Percentiles rank a stretch among this genome's conserved stretches.
These are phyloP conservation scores for Corinectria fuckeliana DNA, from an alignment of 2,329 filamentous ascomycete genomes.

Conservation along the genomic window DNA sequence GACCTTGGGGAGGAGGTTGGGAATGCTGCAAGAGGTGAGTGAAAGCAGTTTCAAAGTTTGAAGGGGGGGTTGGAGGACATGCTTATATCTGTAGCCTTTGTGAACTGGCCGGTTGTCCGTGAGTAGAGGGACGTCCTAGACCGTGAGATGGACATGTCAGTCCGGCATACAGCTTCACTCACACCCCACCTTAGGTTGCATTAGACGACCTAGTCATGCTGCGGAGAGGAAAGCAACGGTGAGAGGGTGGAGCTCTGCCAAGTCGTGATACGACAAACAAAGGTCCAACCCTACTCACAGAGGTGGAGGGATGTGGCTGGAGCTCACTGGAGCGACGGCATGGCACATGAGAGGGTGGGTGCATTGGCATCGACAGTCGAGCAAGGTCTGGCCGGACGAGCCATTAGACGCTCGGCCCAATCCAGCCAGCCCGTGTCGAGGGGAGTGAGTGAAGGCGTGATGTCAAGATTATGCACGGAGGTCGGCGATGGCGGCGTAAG, in stretches of 20 bases:
- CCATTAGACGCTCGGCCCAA: slow-evolving; percentile 10
- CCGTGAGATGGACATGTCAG: slow-evolving; percentile 30
- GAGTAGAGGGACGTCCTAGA: slow-evolving; percentile 16
- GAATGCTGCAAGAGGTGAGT: slow-evolving; percentile 22
- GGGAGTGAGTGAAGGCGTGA: slow-evolving; percentile 17
- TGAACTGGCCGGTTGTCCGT: slow-evolving; percentile 4
- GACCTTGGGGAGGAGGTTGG: slow-evolving; percentile 23
- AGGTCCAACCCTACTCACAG: slow-evolving; percentile 28
- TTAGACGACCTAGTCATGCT: slow-evolving; percentile 24
- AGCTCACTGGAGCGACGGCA: slow-evolving; percentile 38
- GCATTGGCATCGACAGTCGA: slow-evolving; percentile 17
- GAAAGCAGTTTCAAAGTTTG: slow-evolving; percentile 16
- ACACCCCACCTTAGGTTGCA: slow-evolving; percentile 34
- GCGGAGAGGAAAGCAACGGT: slow-evolving; percentile 28
- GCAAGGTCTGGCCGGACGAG: slow-evolving; percentile 19
- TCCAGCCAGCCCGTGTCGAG: neutral
- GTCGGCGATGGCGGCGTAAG: slow-evolving; percentile 25
- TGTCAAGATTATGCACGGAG: slow-evolving; percentile 37
- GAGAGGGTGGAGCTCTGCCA: slow-evolving; percentile 29
- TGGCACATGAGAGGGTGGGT: slow-evolving; percentile 26
- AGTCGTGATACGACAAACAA: slow-evolving; percentile 35
- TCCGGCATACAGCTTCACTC: slow-evolving; percentile 22
- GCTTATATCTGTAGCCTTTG: slow-evolving; percentile 34
- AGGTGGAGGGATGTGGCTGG: slow-evolving; percentile 35
- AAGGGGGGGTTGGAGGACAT: slow-evolving; percentile 15